Percentiles rank a stretch among this genome's conserved stretches.
Evolutionary conservation across 2,329 filamentous ascomycete genomes (phyloP).

Genomic region (Talaromyces sp.): DNA sequence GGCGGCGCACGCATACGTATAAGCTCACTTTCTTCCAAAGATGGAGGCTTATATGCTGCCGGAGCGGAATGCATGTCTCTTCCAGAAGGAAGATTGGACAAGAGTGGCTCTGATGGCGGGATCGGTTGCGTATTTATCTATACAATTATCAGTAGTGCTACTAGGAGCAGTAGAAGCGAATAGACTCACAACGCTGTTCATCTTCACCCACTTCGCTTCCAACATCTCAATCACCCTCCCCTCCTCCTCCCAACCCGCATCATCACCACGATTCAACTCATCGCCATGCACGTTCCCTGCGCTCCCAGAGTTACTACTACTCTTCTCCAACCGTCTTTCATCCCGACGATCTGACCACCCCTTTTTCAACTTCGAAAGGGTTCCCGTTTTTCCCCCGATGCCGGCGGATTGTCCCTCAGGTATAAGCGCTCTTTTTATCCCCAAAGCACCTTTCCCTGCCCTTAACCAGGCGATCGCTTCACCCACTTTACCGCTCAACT

Average conservation of each 20-base stretch:
- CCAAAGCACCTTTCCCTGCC: constrained; percentile 72
- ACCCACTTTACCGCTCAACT: constrained; percentile 75
- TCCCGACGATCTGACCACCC: constrained; percentile 74
- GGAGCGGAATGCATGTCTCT: constrained; percentile 73
- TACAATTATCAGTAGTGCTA: neutral
- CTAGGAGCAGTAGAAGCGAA: neutral
- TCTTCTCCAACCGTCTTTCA: constrained; percentile 71
- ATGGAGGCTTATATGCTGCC: constrained; percentile 64
- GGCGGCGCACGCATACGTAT: constrained; percentile 56
- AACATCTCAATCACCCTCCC: constrained; percentile 80
- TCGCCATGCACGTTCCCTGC: constrained; percentile 35
- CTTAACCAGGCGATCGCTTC: constrained; percentile 82
- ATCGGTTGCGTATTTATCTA: constrained; percentile 78
- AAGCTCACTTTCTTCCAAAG: constrained; percentile 63
- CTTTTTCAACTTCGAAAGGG: constrained; percentile 61
- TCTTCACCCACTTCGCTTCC: constrained; percentile 82
- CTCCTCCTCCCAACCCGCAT: constrained; percentile 83
- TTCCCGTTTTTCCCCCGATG: constrained; percentile 25
- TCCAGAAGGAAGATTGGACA: constrained; percentile 80
- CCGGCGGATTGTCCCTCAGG: constrained; percentile 38
- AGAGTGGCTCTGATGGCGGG: constrained; percentile 66
- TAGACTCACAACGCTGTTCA: constrained; percentile 78
- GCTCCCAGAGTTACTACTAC: constrained; percentile 7
- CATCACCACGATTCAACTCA: constrained; percentile 55
- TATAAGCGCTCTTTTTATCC: constrained; percentile 51